phyloP scores from a whole-genome alignment of 2,329 filamentous ascomycete species.

The Aspergillus eucalypticola region DNA sequence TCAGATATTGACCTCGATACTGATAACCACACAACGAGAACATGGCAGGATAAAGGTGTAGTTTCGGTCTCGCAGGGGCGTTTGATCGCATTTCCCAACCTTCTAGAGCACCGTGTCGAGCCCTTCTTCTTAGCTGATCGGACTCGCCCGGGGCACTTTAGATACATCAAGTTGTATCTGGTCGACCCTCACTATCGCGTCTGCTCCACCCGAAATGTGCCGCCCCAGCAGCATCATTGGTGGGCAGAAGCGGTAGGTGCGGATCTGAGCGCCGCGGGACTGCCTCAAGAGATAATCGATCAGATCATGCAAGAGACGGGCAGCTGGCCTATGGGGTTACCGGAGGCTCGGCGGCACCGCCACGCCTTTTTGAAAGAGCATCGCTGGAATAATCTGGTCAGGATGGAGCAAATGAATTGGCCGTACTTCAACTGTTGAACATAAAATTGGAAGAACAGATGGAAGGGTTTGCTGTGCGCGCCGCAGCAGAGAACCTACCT shows the following conservation, averaged over 20 bases:
- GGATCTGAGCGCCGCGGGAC: neutral
- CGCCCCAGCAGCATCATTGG: constrained; percentile 14
- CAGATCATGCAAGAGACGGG: neutral
- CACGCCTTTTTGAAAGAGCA: neutral
- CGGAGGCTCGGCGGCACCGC: neutral
- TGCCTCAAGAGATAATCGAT: neutral
- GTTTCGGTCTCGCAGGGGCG: neutral
- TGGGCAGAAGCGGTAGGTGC: neutral
- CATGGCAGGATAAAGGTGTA: neutral
- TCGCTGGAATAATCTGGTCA: neutral
- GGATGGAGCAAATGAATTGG: neutral
- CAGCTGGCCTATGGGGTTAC: neutral
- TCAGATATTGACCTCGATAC: neutral
- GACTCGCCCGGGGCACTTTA: constrained; percentile 3
- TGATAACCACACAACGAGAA: neutral
- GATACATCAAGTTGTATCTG: constrained; percentile 8
- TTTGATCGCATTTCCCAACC: constrained; percentile 11
- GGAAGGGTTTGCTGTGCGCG: too few relatives aligned
- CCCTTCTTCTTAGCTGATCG: constrained; percentile 7
- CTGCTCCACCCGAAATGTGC: constrained; percentile 13
- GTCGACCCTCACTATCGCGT: constrained; percentile 13
- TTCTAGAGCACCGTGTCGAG: constrained; percentile 2
- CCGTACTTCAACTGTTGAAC: too few relatives aligned
- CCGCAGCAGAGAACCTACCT: too few relatives aligned
- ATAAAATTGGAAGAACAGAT: too few relatives aligned